A percentile compares a stretch with the other conserved stretches of the same genome.
phyloP scores from a whole-genome alignment of 2,329 filamentous ascomycete genomes.

The Fusarium temperatum region DNA sequence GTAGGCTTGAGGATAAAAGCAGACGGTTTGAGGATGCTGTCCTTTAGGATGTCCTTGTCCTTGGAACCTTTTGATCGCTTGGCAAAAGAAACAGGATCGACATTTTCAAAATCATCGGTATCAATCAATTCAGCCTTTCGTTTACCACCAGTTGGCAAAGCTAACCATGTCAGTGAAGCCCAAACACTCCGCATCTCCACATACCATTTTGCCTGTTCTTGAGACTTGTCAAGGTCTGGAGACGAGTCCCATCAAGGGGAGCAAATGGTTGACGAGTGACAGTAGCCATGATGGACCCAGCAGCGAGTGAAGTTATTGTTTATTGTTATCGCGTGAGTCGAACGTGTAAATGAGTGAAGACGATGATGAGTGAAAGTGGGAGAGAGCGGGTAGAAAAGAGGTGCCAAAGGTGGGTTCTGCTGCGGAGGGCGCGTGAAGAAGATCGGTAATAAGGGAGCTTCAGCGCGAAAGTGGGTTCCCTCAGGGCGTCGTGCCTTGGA shows the following conservation, averaged over 20 bases:
- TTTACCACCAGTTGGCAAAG: constrained; percentile 58
- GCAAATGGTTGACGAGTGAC: constrained; percentile 77
- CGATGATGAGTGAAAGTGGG: constrained; percentile 19
- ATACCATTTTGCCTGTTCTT: constrained; percentile 83
- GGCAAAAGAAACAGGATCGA: constrained; percentile 65
- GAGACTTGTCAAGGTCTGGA: constrained; percentile 76
- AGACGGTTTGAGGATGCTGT: constrained; percentile 58
- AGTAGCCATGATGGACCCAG: constrained; percentile 58
- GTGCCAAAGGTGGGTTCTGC: constrained; percentile 30
- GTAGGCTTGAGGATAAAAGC: constrained; percentile 55
- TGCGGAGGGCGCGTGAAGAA: constrained; percentile 34
- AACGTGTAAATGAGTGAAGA: constrained; percentile 19
- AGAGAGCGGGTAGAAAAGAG: constrained; percentile 36
- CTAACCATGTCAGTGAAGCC: constrained; percentile 45
- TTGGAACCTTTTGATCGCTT: constrained; percentile 67
- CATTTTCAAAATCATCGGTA: constrained; percentile 66
- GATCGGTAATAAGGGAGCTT: constrained; percentile 34
- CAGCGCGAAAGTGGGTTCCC: constrained; percentile 20
- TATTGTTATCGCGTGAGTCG: constrained; percentile 26
- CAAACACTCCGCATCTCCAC: constrained; percentile 41
- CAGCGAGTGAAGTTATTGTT: constrained; percentile 11
- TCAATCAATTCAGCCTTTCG: constrained; percentile 67
- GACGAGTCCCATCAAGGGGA: constrained; percentile 72
- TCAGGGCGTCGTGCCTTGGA: constrained; percentile 25
- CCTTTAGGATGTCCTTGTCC: constrained; percentile 45